Conservation (phyloP, 1,284 basidiomycete genomes). For the Microbotryum intermedium region DNA sequence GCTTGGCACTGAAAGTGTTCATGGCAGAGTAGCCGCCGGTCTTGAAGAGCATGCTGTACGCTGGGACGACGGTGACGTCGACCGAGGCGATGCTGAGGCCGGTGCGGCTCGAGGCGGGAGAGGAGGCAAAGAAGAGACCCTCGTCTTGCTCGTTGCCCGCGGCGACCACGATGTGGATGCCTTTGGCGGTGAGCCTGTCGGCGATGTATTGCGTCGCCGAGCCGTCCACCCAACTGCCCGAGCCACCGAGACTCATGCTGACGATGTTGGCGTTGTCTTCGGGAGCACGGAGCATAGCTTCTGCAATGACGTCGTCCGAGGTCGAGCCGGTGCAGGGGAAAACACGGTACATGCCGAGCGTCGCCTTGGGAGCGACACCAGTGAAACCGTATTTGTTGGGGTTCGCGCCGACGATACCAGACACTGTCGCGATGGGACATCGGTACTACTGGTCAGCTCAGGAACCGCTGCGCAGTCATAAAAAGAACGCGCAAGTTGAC, state of each 20-base stretch:
- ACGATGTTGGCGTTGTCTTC: conserved; percentile 3
- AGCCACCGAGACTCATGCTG: not conserved
- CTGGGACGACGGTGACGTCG: conserved; percentile 6
- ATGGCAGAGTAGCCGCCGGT: conserved; percentile 34
- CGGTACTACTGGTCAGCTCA: too few species aligned
- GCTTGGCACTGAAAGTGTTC: conserved; percentile 23
- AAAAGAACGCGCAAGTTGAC: too few species aligned
- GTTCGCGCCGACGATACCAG: conserved; percentile 5
- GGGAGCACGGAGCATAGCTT: not conserved
- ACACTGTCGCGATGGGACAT: not conserved
- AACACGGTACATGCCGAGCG: conserved; percentile 21
- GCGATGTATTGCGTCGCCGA: not conserved
- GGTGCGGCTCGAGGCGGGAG: not conserved
- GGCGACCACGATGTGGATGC: not conserved
- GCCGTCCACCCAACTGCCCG: not conserved
- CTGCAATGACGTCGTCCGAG: conserved; percentile 8
- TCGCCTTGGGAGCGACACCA: conserved; percentile 4
- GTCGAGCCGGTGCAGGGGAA: conserved; percentile 7
- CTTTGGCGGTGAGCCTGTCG: not conserved
- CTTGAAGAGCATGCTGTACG: conserved; percentile 30
- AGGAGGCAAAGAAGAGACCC: conserved; percentile 9
- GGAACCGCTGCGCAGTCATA: too few species aligned
- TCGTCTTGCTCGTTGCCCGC: conserved; percentile 7
- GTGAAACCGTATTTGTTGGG: conserved; percentile 15
- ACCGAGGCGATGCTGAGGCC: conserved; percentile 9